Evolutionary conservation across 2,329 filamentous ascomycete genomes (phyloP), one percentile per base, ranked within the genome.

Genomic region (Penicillium sp.): DNA sequence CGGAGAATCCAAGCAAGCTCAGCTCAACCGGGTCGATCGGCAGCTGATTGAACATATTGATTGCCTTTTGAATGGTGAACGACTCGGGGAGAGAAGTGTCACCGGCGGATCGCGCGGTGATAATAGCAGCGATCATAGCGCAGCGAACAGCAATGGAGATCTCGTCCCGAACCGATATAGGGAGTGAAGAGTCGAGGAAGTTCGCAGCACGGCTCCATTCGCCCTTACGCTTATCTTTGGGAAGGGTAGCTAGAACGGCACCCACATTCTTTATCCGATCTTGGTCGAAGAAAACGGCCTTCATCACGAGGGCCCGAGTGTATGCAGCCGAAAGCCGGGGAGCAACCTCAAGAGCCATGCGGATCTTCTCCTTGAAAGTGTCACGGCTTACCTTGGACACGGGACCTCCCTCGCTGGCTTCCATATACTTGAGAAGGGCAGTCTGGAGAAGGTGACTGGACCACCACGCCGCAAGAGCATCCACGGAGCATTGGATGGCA

Each of bases 401-500:
- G 3, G 74, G 71, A 19, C 78, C 76, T 11, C 81, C 79, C 57
- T 83, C 82, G 31, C 80, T 74, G 14, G 78, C 76, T 43, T 84
- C 82, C 33, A 96, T 80, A 35, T 84, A 87, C 16, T 80, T 80
- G 13, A 86, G 79, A 27, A 97, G 81, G 3, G 86, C 87, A 56
- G 84, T 83, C 66, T 92, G 90, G 37, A 96, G 77, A 13, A 85
- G 81, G 54, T 88, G 81, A 62, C 86, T 91, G 0, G 93, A 96
- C 80, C 88, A 95, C 93, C 93, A 97, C 2, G 93, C 91, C 7
- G 93, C 91, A 51, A 97, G 85, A 13, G 92, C 92, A 73, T 97
- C 93, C 63, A 97, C 84, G 0, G 93, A 91, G 19, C 91, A 95
- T 52, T 90, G 86, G 59, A 97, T 90, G 3, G 92, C 88, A 52